These are phyloP conservation scores for Pyrenochaeta sp. DNA, from an alignment of 2,329 filamentous ascomycete species.

Conservation along the genomic window DNA sequence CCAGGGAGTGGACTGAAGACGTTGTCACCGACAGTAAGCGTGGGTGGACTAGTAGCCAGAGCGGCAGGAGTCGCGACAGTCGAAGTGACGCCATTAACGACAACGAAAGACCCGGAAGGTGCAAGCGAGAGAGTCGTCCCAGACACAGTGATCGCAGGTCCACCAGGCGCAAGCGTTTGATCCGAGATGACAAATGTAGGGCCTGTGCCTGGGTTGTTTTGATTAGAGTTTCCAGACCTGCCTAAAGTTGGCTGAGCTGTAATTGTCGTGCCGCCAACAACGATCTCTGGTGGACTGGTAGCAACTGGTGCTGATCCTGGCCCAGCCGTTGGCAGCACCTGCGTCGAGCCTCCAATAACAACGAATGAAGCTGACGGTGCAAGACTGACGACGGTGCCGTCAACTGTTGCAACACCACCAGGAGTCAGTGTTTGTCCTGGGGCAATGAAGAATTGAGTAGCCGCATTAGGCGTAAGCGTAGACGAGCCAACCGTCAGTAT, in stretches of 20 bases:
- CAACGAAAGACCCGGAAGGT: constrained; percentile 34
- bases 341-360: constrained; percentile 52
- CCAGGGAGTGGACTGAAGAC: constrained; percentile 21
- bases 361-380: constrained; percentile 50
- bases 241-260: constrained; percentile 20
- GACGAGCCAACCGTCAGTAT: constrained; percentile 52
- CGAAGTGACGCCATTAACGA: constrained; percentile 46
- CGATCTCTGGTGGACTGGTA: constrained; percentile 22
- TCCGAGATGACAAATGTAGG: constrained; percentile 50
- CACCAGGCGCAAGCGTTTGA: constrained; percentile 48
- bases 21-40: constrained; percentile 24
- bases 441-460: constrained; percentile 55
- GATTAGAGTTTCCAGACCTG: background rate
- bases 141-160: constrained; percentile 40
- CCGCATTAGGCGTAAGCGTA: constrained; percentile 55
- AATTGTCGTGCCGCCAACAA: constrained; percentile 42
- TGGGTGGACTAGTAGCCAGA: constrained; percentile 25
- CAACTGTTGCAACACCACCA: constrained; percentile 50
- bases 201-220: constrained; percentile 6
- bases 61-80: constrained; percentile 39
- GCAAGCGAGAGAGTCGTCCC: constrained; percentile 45
- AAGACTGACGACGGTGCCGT: constrained; percentile 53
- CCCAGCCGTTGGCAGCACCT: constrained; percentile 33
- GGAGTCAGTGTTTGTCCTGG: constrained; percentile 49
- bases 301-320: constrained; percentile 5